These are phyloP conservation scores for Xanthoparmelia taractica DNA, from an alignment of 495 filamentous ascomycete species.

Conservation along the genomic window DNA sequence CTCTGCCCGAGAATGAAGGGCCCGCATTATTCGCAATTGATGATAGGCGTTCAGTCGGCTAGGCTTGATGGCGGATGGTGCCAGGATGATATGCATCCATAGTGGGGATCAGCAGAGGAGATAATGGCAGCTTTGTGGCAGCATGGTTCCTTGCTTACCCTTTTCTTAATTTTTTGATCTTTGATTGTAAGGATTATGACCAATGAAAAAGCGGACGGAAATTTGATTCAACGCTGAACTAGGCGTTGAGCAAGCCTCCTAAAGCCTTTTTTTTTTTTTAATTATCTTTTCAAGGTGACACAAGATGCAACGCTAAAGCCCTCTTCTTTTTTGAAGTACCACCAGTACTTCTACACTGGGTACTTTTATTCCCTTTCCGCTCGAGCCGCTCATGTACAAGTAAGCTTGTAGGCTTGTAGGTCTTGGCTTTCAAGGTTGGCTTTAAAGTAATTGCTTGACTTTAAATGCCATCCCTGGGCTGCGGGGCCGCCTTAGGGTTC, in stretches of 20 bases:
- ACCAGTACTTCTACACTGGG: too few species aligned
- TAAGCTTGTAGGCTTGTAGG: too few species aligned
- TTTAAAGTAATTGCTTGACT: too few species aligned
- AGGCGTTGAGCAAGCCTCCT: neutral
- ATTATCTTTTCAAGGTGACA: neutral
- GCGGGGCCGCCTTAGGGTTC: too few species aligned
- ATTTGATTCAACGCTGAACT: constrained; percentile 8
- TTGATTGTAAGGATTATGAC: neutral
- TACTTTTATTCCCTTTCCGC: constrained; percentile 7
- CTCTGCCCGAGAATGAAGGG: too few species aligned
- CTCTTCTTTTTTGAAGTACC: neutral
- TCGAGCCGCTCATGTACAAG: neutral
- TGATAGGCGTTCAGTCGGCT: constrained; percentile 14
- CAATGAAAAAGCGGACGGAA: neutral
- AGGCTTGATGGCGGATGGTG: constrained; percentile 10
- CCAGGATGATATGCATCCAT: constrained; percentile 17
- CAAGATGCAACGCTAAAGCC: neutral
- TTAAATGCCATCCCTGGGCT: too few species aligned
- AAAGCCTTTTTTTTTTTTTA: too few species aligned
- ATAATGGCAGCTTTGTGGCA: neutral
- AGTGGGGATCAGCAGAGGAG: constrained; percentile 5
- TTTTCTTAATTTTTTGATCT: too few species aligned
- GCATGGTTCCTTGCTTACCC: constrained; percentile 1
- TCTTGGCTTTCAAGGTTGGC: too few species aligned
- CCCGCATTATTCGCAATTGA: neutral